Conservation (phyloP, 2,329 filamentous ascomycete genomes). For the Calonectria hongkongensis region DNA sequence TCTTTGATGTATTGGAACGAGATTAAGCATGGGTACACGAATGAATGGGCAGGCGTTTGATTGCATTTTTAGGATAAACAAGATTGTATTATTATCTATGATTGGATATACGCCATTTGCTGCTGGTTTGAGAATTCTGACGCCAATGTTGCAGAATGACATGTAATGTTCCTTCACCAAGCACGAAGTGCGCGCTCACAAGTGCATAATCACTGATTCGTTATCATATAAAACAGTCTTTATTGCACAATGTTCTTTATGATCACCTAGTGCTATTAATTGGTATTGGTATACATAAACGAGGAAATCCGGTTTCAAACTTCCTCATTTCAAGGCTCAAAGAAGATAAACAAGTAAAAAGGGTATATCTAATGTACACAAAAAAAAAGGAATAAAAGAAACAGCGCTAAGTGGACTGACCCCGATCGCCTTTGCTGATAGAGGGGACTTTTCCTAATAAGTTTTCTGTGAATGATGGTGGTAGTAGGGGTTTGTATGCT, state of each 20-base stretch:
- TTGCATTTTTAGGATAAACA: not conserved
- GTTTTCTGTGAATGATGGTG: not conserved
- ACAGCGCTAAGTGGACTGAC: not conserved
- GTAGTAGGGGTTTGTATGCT: not conserved
- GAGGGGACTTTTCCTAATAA: not conserved
- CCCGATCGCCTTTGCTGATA: not conserved
- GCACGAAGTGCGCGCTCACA: not conserved
- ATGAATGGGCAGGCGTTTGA: slow-evolving; percentile 14
- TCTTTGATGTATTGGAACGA: slow-evolving; percentile 17
- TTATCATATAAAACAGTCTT: not conserved
- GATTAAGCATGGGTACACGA: slow-evolving; percentile 16
- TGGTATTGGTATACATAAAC: no score
- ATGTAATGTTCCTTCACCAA: not conserved
- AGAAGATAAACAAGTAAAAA: no score
- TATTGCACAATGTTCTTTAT: not conserved
- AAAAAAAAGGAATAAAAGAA: not conserved
- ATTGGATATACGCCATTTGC: not conserved
- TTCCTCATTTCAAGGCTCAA: no score
- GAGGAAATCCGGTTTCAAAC: no score
- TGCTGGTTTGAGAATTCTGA: no score
- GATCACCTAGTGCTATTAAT: no score
- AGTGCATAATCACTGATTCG: not conserved
- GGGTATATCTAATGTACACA: not conserved
- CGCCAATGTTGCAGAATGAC: not conserved
- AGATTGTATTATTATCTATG: slow-evolving; percentile 9